Evolutionary conservation across 768 basidiomycete genomes (phyloP), one percentile per base, ranked within the genome.

Genomic region (Nidularia sp.): DNA sequence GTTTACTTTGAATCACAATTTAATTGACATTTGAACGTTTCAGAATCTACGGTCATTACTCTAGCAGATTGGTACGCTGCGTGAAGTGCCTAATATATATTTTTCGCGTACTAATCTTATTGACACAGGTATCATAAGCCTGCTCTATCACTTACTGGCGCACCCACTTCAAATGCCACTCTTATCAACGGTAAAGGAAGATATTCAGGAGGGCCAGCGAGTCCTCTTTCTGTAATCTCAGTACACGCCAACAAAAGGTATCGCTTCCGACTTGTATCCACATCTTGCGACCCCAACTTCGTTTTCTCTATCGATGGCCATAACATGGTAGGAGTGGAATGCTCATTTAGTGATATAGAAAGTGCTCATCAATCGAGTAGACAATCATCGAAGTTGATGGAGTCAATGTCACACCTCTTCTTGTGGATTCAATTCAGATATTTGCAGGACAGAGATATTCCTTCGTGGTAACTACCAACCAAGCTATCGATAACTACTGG

Each of bases 381-480:
- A 66, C 62, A 3, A 53, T 69, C 52, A 70, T 72, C 48, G 70
- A 70, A 56, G 71, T 60, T 2, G 75, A 74, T 33, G 66, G 70
- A 18, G 59, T 66, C 9, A 69, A 72, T 48, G 53, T 58, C 4
- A 51, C 62, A 31, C 71, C 69, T 4, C 51, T 70, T 18, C 45
- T 57, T 6, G 75, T 77, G 3, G 75, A 79, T 46, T 69, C 67
- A 39, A 57, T 71, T 31, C 65, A 66, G 31, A 63, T 71, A 18
- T 71, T 62, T 52, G 66, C 72, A 13, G 48, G 48, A 1, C 79
- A 81, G 54, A 71, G 79, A 5, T 81, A 81, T 50, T 81, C 79
- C 0, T 64, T 80, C 53, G 60, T 80, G 7, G 54, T 77, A 53
- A 55, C 53, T 43, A 58, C 65, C 6, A 59, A 63, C 49, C 58